These are phyloP conservation scores for Saxophila tyrrhenica DNA, from an alignment of 495 filamentous ascomycete genomes.

Conservation along the genomic window DNA sequence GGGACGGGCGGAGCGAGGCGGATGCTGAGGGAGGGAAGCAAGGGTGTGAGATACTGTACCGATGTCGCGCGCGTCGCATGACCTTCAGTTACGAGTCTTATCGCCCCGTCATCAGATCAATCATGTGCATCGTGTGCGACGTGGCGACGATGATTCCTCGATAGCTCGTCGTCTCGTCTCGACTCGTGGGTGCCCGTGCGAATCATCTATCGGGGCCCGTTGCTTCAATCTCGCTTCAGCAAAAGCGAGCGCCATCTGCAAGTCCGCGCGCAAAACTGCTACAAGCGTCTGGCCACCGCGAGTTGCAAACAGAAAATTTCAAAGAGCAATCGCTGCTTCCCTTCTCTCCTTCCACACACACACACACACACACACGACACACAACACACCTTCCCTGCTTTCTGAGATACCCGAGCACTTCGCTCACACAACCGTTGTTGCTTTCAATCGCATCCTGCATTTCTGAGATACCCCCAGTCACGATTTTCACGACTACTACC, in stretches of 20 bases:
- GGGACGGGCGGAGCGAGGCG: background rate
- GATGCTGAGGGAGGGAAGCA: background rate
- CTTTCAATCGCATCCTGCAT: background rate
- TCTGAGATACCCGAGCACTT: background rate
- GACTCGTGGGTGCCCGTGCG: background rate
- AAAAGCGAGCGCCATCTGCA: background rate
- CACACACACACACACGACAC: too few relatives aligned
- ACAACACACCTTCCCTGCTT: background rate
- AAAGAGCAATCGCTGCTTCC: background rate
- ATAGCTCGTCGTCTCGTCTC: too few relatives aligned
- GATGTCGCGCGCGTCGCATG: too few relatives aligned
- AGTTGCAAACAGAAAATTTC: background rate
- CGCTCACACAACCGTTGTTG: background rate
- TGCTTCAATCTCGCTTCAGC: background rate
- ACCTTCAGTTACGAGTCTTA: too few relatives aligned
- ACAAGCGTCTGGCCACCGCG: background rate
- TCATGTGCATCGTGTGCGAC: too few relatives aligned
- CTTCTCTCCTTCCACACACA: too few relatives aligned
- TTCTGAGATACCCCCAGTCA: background rate
- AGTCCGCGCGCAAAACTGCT: background rate
- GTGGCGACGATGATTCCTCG: too few relatives aligned
- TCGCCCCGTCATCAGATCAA: too few relatives aligned
- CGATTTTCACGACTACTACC: constrained; percentile 1
- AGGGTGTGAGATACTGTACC: background rate
- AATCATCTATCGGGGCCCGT: background rate